phyloP scores from a whole-genome alignment of 2,329 filamentous ascomycete genomes.

The Curvularia spicifera region DNA sequence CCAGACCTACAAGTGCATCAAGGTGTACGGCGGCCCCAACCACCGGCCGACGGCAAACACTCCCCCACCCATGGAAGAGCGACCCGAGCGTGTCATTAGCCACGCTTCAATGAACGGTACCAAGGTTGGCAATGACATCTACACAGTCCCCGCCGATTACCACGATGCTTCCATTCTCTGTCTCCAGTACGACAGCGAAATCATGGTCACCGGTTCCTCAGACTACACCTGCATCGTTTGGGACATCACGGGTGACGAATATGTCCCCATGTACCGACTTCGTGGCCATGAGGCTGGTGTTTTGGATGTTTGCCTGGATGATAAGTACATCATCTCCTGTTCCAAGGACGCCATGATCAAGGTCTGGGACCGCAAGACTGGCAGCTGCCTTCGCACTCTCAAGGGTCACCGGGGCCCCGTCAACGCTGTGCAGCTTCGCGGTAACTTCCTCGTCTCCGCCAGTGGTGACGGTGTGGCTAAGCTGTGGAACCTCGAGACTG shows the following conservation, averaged over 20 bases:
- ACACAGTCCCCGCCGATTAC: constrained; percentile 60
- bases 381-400: constrained; percentile 76
- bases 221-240: constrained; percentile 92
- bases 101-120: constrained; percentile 57
- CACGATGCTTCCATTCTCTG: constrained; percentile 95
- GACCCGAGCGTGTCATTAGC: constrained; percentile 53
- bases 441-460: constrained; percentile 90
- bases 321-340: constrained; percentile 92
- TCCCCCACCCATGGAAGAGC: constrained; percentile 51
- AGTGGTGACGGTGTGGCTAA: constrained; percentile 93
- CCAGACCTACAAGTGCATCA: constrained; percentile 81
- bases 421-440: constrained; percentile 93
- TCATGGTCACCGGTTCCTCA: constrained; percentile 93
- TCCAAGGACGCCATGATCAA: constrained; percentile 95
- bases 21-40: constrained; percentile 81
- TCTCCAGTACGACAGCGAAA: constrained; percentile 89
- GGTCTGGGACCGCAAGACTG: constrained; percentile 87
- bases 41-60: constrained; percentile 61
- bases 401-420: constrained; percentile 89
- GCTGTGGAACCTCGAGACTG: constrained; percentile 92
- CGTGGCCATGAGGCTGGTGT: constrained; percentile 84
- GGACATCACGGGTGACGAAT: constrained; percentile 75
- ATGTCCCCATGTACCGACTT: constrained; percentile 74
- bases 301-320: constrained; percentile 90
- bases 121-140: constrained; percentile 54